A percentile compares a stretch with the other conserved stretches of the same genome.
Evolutionary conservation across 2,329 filamentous ascomycete species (phyloP).

Genomic region (Calonectria honghensis): DNA sequence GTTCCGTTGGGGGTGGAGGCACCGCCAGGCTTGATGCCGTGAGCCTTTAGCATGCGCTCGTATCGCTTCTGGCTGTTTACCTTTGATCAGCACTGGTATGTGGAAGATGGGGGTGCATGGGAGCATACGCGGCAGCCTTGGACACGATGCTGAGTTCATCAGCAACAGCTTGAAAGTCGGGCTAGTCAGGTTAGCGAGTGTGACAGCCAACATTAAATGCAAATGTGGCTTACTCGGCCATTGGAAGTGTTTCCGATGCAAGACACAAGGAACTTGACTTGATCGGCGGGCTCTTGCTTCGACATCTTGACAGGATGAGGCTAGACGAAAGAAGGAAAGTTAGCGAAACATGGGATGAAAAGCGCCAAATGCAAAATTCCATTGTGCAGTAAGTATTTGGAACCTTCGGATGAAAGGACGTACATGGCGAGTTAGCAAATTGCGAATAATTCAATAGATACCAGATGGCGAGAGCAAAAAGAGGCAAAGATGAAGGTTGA

Average conservation of each 20-base stretch:
- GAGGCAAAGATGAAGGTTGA: neutral
- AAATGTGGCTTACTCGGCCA: slow-evolving; percentile 71
- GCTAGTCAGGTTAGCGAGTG: slow-evolving; percentile 62
- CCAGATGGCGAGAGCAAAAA: neutral
- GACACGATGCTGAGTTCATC: slow-evolving; percentile 76
- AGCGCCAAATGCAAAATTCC: neutral
- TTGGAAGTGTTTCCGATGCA: slow-evolving; percentile 78
- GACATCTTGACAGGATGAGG: slow-evolving; percentile 66
- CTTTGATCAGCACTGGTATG: slow-evolving; percentile 13
- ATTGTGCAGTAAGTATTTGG: too few species aligned
- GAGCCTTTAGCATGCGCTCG: slow-evolving; percentile 78
- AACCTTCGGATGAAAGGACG: neutral
- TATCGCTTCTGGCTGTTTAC: slow-evolving; percentile 78
- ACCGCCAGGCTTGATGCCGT: slow-evolving; percentile 65
- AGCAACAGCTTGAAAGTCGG: slow-evolving; percentile 80
- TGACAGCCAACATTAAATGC: neutral
- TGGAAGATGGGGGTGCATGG: neutral
- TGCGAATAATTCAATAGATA: neutral
- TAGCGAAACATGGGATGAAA: neutral
- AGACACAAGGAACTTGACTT: slow-evolving; percentile 79
- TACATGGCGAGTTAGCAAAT: neutral
- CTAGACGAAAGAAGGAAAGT: slow-evolving; percentile 28
- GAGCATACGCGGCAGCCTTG: slow-evolving; percentile 82
- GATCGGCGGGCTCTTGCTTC: slow-evolving; percentile 69
- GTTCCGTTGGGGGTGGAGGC: slow-evolving; percentile 39